Conservation (phyloP, 2,329 filamentous ascomycete genomes). For the Pseudocercospora musae region DNA sequence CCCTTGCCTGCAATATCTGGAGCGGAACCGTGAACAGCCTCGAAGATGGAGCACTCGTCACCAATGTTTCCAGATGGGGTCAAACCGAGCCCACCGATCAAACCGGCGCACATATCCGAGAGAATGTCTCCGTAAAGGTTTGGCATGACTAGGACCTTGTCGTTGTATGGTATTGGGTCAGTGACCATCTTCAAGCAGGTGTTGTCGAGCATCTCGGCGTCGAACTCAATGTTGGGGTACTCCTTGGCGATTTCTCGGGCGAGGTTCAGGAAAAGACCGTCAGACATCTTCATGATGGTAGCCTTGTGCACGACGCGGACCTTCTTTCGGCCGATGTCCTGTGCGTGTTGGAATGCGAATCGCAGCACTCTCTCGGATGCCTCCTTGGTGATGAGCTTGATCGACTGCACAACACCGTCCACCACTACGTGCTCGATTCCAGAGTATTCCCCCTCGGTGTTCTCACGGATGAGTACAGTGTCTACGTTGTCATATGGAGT, state of each 20-base stretch:
- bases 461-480: constrained; percentile 97
- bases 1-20: constrained; percentile 95
- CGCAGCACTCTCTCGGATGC: constrained; percentile 93
- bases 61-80: constrained; percentile 98
- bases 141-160: constrained; percentile 96
- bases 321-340: constrained; percentile 91
- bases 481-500: constrained; percentile 97
- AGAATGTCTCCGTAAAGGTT: constrained; percentile 99
- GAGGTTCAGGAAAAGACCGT: constrained; percentile 93
- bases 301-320: constrained; percentile 99
- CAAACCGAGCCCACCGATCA: constrained; percentile 95
- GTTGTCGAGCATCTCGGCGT: constrained; percentile 97
- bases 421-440: constrained; percentile 98
- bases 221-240: constrained; percentile 93
- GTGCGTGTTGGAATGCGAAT: constrained; percentile 97
- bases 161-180: constrained; percentile 93
- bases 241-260: constrained; percentile 87
- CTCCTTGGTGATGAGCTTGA: constrained; percentile 97
- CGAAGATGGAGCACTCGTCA: constrained; percentile 99
- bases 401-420: constrained; percentile 96
- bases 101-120: constrained; percentile 97
- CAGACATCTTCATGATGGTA: constrained; percentile 99
- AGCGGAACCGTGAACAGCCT: constrained; percentile 96
- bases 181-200: constrained; percentile 98
- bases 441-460: constrained; percentile 99